Conservation (phyloP, 331 rosid species). For the Quercus lobata region DNA sequence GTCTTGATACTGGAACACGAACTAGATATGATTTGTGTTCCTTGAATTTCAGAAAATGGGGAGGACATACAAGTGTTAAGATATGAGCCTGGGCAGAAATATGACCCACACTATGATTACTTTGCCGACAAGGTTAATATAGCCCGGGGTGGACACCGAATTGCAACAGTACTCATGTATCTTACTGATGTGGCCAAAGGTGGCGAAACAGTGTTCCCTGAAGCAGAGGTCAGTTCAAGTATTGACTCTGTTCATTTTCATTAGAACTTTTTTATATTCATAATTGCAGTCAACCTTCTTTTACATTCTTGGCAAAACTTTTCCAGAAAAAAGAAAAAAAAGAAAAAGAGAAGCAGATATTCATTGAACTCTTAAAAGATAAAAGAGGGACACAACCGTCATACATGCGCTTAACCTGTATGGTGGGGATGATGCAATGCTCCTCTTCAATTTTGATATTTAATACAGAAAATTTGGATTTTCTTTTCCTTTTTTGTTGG, state of each 20-base stretch:
- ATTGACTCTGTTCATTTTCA: conserved; percentile 5
- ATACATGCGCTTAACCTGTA: not conserved
- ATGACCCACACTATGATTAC: conserved; percentile 89
- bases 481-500: not conserved
- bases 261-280: not conserved
- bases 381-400: not conserved
- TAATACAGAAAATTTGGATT: not conserved
- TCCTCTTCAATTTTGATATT: not conserved
- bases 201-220: conserved; percentile 98
- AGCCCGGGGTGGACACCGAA: conserved; percentile 89
- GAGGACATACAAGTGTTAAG: conserved; percentile 96
- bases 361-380: not conserved
- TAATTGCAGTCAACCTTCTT: not conserved
- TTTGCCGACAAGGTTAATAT: conserved; percentile 85
- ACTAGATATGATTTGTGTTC: conserved; percentile 4
- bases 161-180: conserved; percentile 94
- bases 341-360: not conserved
- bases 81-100: conserved; percentile 96
- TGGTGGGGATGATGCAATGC: not conserved
- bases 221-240: conserved; percentile 69
- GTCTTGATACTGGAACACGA: not conserved
- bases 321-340: not conserved
- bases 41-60: conserved; percentile 80
- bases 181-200: conserved; percentile 77
- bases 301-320: not conserved